Base-by-base conservation (phyloP, 2,329 filamentous ascomycete genomes). In the Trichoderma brevicompactum region DNA sequence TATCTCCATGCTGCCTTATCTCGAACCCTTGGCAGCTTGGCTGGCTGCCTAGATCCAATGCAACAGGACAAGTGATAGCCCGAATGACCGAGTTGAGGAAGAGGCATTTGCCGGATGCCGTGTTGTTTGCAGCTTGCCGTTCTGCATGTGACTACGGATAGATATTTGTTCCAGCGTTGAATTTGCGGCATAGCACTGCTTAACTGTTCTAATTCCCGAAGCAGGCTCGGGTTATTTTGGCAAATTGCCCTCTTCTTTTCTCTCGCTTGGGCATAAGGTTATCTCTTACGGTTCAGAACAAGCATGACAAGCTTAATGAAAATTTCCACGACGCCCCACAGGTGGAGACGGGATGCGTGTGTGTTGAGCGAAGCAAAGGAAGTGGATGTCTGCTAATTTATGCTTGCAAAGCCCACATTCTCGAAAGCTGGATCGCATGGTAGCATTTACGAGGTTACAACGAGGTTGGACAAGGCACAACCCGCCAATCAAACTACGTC, bases 211-310 rank as follows among this genome's bases (percentile, higher is more conserved):
- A 13, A 28, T 34, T 23, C 6, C 1, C 28, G 7, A 17, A n/a
- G 40, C 10, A 8, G 3, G 43, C 6, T 4, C 3, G 19, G 23
- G 13, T 17, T 28, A 19, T 13, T 28, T 9, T 28, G 7, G 7
- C 2, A n/a, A 28, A 2, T 12, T 12, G 28, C 19, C 23, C 19
- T 40, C 15, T 43, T 7, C n/a, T 23, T 4, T 17, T n/a, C 38
- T n/a, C 15, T 34, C 23, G 48, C 48, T 44, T 40, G 40, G n/a
- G 40, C n/a, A 19, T 63, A 63, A 63, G 60, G 60, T 63, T 63
- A 63, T 46, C 10, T 46, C n/a, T 41, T 63, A 54, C 19, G 60
- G 49, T 63, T 63, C 17, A 15, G 19, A 60, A 60, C 17, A 60
- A 60, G 56, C 43, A 60, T 28, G 13, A 2, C 28, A 60, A 60